Conservation (phyloP, 2,329 filamentous ascomycete species). For the Diaporthe ilicicola region DNA sequence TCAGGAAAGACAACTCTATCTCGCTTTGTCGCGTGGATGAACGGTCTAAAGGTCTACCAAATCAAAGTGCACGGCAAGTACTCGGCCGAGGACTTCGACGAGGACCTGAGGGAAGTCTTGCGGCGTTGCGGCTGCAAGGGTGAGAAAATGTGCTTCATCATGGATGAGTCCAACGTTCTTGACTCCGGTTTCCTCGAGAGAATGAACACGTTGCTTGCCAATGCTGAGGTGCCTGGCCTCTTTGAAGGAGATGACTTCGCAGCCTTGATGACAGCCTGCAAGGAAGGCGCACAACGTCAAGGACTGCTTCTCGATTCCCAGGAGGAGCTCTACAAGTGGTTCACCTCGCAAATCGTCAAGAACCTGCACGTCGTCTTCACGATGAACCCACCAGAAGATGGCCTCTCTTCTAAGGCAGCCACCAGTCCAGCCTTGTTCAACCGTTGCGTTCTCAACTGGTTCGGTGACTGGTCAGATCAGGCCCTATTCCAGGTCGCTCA, state of each 20-base stretch:
- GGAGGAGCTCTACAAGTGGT: slow-evolving; percentile 99
- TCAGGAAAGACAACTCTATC: slow-evolving; percentile 98
- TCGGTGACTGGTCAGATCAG: slow-evolving; percentile 99
- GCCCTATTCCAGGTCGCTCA: slow-evolving; percentile 97
- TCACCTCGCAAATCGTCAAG: slow-evolving; percentile 98
- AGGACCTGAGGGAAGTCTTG: slow-evolving; percentile 93
- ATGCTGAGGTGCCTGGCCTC: slow-evolving; percentile 97
- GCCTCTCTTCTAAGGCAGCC: slow-evolving; percentile 92
- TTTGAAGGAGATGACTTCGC: slow-evolving; percentile 99
- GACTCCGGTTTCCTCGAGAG: slow-evolving; percentile 98
- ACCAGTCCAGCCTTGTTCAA: slow-evolving; percentile 99
- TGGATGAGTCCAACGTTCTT: slow-evolving; percentile 98
- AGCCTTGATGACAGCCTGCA: slow-evolving; percentile 98
- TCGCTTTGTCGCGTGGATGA: slow-evolving; percentile 99
- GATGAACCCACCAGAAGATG: slow-evolving; percentile 98
- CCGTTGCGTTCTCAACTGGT: slow-evolving; percentile 99
- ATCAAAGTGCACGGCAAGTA: slow-evolving; percentile 99
- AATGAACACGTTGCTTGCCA: slow-evolving; percentile 98
- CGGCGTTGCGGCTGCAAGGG: slow-evolving; percentile 96
- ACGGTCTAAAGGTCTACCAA: slow-evolving; percentile 97
- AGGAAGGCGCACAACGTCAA: slow-evolving; percentile 96
- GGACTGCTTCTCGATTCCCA: slow-evolving; percentile 95
- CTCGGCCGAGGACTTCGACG: slow-evolving; percentile 97
- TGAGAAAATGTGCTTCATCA: slow-evolving; percentile 99
- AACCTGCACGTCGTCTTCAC: slow-evolving; percentile 99